Evolutionary conservation across 768 basidiomycete species (phyloP).

Genomic region (Asterophora lycoperdoides): DNA sequence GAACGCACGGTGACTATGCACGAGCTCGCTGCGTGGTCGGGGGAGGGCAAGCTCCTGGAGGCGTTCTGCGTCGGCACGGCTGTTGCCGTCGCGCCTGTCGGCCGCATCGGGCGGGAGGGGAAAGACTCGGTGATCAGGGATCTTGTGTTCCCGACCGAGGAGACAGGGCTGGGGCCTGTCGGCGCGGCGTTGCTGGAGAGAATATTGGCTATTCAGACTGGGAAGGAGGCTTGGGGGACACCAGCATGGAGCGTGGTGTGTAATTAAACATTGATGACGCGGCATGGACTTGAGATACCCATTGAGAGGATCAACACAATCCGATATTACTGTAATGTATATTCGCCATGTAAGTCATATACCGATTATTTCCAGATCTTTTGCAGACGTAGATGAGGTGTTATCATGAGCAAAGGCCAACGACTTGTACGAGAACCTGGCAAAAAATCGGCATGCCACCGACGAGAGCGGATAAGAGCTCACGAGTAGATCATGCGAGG

Average conservation of each 20-base stretch:
- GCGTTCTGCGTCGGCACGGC: constrained; percentile 79
- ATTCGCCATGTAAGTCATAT: too few species aligned
- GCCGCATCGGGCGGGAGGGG: constrained; percentile 50
- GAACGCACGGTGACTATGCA: constrained; percentile 60
- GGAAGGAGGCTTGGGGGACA: constrained; percentile 52
- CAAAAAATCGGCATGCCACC: too few species aligned
- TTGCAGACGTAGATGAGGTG: too few species aligned
- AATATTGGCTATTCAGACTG: constrained; percentile 71
- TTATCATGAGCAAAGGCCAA: too few species aligned
- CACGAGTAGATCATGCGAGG: too few species aligned
- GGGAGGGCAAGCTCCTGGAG: constrained; percentile 60
- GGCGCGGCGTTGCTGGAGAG: constrained; percentile 60
- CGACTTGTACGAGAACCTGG: too few species aligned
- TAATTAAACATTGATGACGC: too few species aligned
- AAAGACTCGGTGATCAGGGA: constrained; percentile 38
- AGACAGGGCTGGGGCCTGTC: constrained; percentile 46
- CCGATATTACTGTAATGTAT: too few species aligned
- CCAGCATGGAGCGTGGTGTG: constrained; percentile 60
- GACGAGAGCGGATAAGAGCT: too few species aligned
- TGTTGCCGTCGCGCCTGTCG: constrained; percentile 60
- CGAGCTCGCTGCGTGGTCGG: constrained; percentile 44
- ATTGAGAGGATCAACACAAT: too few species aligned
- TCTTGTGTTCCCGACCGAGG: constrained; percentile 34
- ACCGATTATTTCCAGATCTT: too few species aligned
- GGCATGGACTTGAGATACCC: too few species aligned